phyloP scores from a whole-genome alignment of 441 rosid species.

The Erysimum cheiri region DNA sequence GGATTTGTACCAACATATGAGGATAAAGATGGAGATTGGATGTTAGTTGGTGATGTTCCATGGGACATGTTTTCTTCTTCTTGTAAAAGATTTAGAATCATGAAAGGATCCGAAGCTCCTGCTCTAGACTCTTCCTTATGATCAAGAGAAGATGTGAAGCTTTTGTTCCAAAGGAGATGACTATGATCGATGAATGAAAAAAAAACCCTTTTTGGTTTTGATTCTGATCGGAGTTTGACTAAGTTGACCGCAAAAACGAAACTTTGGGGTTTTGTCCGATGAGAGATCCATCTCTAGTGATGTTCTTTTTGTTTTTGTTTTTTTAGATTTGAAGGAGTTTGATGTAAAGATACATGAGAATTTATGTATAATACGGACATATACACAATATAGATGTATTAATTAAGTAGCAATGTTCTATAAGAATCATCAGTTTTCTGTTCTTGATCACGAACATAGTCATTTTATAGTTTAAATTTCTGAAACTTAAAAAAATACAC shows the following conservation, averaged over 20 bases:
- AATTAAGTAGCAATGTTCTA: constrained; percentile 19
- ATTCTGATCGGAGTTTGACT: constrained; percentile 30
- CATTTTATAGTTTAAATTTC: neutral
- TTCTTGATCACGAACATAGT: constrained; percentile 12
- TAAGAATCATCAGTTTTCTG: constrained; percentile 9
- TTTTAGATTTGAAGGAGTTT: constrained; percentile 25
- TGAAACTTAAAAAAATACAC: neutral
- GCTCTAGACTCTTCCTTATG: constrained; percentile 42
- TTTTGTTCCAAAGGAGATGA: constrained; percentile 15
- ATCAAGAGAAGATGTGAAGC: neutral
- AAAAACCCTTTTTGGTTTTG: constrained; percentile 41
- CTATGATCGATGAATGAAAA: constrained; percentile 30
- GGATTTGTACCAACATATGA: constrained; percentile 56
- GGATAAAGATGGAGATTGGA: constrained; percentile 64
- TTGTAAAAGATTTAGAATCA: constrained; percentile 58
- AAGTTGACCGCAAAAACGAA: constrained; percentile 24
- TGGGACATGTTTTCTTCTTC: constrained; percentile 59
- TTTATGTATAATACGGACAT: constrained; percentile 35
- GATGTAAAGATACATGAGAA: constrained; percentile 43
- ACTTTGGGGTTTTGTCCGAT: constrained; percentile 32
- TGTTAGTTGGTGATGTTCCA: constrained; percentile 63
- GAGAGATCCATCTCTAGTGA: constrained; percentile 34
- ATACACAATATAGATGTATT: constrained; percentile 17
- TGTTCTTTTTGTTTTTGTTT: neutral
- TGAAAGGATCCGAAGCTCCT: constrained; percentile 52